phyloP scores from a whole-genome alignment of 352 stramenopile species.

The Phytophthora foliorum region DNA sequence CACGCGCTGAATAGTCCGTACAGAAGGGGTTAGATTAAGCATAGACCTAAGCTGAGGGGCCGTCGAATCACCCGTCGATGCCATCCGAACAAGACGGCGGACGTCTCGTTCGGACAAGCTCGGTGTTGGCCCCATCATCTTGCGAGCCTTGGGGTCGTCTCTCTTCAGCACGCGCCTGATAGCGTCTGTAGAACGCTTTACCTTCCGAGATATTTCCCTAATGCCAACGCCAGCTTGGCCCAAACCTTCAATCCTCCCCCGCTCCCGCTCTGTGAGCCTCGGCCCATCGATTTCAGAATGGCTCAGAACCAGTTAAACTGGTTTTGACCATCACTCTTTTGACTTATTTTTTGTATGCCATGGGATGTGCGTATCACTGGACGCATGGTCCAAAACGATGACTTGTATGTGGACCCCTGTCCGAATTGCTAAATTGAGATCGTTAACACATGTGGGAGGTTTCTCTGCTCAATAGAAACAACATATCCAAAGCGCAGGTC shows the following conservation, averaged over 20 bases:
- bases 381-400: too few species aligned
- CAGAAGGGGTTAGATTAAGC: neutral
- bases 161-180: neutral
- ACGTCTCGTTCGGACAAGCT: too few species aligned
- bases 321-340: too few species aligned
- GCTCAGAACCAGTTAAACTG: too few species aligned
- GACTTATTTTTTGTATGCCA: too few species aligned
- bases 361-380: too few species aligned
- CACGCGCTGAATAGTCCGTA: neutral
- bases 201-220: neutral
- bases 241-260: neutral
- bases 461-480: too few species aligned
- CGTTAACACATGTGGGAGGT: too few species aligned
- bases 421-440: too few species aligned
- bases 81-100: too few species aligned
- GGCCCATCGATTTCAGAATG: neutral
- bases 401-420: too few species aligned
- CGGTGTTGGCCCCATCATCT: neutral
- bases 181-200: neutral
- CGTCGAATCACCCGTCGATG: neutral
- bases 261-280: neutral
- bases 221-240: neutral
- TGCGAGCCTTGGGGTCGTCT: neutral
- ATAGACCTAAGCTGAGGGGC: neutral
- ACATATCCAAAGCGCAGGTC: too few species aligned